A percentile compares a stretch with the other conserved stretches of the same genome.
Conservation (phyloP, 2,329 filamentous ascomycete species). For the Arthrobotrys pseudoclavata region DNA sequence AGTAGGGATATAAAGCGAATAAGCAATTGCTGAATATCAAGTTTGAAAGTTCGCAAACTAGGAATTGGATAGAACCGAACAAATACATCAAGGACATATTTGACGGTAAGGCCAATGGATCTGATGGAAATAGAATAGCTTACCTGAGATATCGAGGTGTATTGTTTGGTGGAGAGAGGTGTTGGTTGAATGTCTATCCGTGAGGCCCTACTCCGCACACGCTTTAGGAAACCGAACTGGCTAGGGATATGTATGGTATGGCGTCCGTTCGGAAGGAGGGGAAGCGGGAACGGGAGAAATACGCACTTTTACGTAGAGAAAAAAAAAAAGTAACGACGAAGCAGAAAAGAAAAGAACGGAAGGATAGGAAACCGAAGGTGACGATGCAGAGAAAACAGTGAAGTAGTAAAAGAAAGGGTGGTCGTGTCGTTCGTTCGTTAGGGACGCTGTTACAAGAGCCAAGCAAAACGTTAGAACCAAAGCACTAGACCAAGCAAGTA, state of each 20-base stretch:
- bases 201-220: slow-evolving; percentile 61
- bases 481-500: slow-evolving; percentile 58
- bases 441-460: slow-evolving; percentile 59
- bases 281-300: slow-evolving; percentile 31
- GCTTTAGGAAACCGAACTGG: slow-evolving; percentile 62
- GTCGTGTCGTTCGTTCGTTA: slow-evolving; percentile 59
- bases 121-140: slow-evolving; percentile 52
- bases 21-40: slow-evolving; percentile 8
- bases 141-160: slow-evolving; percentile 61
- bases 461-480: slow-evolving; percentile 61
- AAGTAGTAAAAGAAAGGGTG: slow-evolving; percentile 56
- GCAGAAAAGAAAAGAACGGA: slow-evolving; percentile 63
- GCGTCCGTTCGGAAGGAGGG: slow-evolving; percentile 50
- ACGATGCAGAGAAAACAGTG: slow-evolving; percentile 45
- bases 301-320: slow-evolving; percentile 27
- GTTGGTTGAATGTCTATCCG: slow-evolving; percentile 59
- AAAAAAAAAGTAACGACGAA: slow-evolving; percentile 46
- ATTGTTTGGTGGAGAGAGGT: slow-evolving; percentile 48
- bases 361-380: slow-evolving; percentile 64
- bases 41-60: slow-evolving; percentile 8
- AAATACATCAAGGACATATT: neutral
- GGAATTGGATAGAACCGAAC: slow-evolving; percentile 1
- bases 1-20: slow-evolving; percentile 15
- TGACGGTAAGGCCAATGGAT: slow-evolving; percentile 23
- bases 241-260: slow-evolving; percentile 24